phyloP scores from a whole-genome alignment of 2,329 filamentous ascomycete species.

The Grosmannia huntii region DNA sequence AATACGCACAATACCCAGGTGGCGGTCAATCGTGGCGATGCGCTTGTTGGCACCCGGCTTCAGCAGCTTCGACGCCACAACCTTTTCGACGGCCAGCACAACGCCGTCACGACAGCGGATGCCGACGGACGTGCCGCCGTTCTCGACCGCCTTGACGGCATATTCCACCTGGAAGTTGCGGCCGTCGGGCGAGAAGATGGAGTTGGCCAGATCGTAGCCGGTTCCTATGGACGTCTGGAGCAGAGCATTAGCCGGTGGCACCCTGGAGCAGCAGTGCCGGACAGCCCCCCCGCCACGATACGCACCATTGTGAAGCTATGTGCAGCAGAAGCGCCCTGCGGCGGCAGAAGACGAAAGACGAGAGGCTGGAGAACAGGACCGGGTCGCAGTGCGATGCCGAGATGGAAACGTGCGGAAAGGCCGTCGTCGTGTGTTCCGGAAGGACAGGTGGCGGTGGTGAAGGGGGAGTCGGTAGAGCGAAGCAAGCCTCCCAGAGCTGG shows the following conservation, averaged over 20 bases:
- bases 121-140: conserved; percentile 88
- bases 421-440: background rate
- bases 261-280: no score
- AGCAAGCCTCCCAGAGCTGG: background rate
- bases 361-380: background rate
- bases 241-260: no score
- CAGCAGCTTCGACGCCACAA: conserved; percentile 86
- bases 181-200: conserved; percentile 97
- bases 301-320: background rate
- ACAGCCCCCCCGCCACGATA: background rate
- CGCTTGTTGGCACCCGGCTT: conserved; percentile 94
- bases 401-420: background rate
- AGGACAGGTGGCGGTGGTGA: background rate
- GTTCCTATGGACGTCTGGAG: conserved; percentile 95
- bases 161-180: conserved; percentile 99
- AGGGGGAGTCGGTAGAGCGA: background rate
- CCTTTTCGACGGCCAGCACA: conserved; percentile 91
- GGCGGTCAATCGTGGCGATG: conserved; percentile 87
- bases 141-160: conserved; percentile 96
- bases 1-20: conserved; percentile 73
- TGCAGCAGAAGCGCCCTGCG: background rate
- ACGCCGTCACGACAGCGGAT: conserved; percentile 97
- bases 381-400: background rate
- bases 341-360: background rate
- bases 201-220: conserved; percentile 98